phyloP scores from a whole-genome alignment of 1,284 basidiomycete genomes.

The Ceratobasidium sp. region DNA sequence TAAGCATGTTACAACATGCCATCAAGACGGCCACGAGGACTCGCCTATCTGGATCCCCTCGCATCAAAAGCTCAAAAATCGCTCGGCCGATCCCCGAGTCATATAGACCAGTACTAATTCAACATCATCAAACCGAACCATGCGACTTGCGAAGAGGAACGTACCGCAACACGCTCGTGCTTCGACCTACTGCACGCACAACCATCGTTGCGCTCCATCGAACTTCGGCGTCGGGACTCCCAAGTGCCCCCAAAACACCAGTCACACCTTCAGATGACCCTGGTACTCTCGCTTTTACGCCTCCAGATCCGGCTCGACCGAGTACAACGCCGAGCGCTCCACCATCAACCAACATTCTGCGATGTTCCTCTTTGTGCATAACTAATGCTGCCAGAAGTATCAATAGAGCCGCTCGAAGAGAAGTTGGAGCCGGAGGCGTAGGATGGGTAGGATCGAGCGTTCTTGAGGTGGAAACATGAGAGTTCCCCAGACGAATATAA shows the following conservation, averaged over 20 bases:
- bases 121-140: not conserved
- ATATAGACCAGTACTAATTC: slow-evolving; percentile 15
- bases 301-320: not conserved
- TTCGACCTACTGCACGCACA: slow-evolving; percentile 16
- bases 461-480: not conserved
- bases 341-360: not conserved
- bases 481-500: slow-evolving; percentile 2
- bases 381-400: slow-evolving; percentile 15
- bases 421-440: slow-evolving; percentile 9
- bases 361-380: slow-evolving; percentile 26
- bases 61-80: slow-evolving; percentile 29
- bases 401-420: slow-evolving; percentile 17
- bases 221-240: slow-evolving; percentile 11
- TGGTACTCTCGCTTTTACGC: too few species aligned
- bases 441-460: not conserved
- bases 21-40: slow-evolving; percentile 21
- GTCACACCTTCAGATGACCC: slow-evolving; percentile 7
- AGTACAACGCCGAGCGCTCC: slow-evolving; percentile 1
- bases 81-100: slow-evolving; percentile 35
- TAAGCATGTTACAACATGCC: slow-evolving; percentile 29
- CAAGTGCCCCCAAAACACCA: slow-evolving; percentile 23
- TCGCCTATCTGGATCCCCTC: slow-evolving; percentile 20
- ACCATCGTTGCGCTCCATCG: slow-evolving; percentile 26
- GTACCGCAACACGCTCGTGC: slow-evolving; percentile 27
- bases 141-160: not conserved